Percentiles rank a stretch among this genome's conserved stretches.
Evolutionary conservation across 768 basidiomycete genomes (phyloP).

Genomic region (Obba rivulosa): DNA sequence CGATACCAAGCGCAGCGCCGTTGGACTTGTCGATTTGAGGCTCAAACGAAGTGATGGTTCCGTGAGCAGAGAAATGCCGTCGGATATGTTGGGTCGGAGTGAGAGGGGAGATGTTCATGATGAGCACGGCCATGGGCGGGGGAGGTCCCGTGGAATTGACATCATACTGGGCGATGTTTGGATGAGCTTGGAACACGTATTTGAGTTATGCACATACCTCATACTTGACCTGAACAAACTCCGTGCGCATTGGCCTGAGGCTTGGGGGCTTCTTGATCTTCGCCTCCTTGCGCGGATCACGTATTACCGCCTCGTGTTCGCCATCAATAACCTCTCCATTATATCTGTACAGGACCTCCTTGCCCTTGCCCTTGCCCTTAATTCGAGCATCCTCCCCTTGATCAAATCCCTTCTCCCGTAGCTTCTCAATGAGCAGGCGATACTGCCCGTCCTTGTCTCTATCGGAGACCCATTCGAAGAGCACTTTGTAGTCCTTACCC

Average conservation of each 20-base stretch:
- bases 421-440: constrained; percentile 36
- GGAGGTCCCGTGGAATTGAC: constrained; percentile 63
- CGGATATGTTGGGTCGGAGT: constrained; percentile 62
- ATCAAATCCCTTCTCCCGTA: constrained; percentile 26
- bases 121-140: constrained; percentile 68
- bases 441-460: constrained; percentile 35
- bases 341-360: constrained; percentile 47
- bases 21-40: constrained; percentile 73
- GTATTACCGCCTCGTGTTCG: constrained; percentile 34
- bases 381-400: constrained; percentile 36
- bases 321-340: constrained; percentile 50
- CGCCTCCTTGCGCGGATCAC: constrained; percentile 53
- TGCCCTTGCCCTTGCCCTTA: constrained; percentile 60
- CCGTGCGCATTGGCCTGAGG: constrained; percentile 27
- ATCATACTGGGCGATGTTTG: constrained; percentile 54
- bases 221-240: constrained; percentile 45
- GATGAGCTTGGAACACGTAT: no score
- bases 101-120: constrained; percentile 67
- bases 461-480: constrained; percentile 59
- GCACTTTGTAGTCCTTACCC: constrained; percentile 50
- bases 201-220: constrained; percentile 39
- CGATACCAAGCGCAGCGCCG: constrained; percentile 80
- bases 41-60: constrained; percentile 61
- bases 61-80: constrained; percentile 58
- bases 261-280: constrained; percentile 22